These are phyloP conservation scores for Wickerhamiella siamensis DNA, from an alignment of 805 yeast species.

Conservation along the genomic window DNA sequence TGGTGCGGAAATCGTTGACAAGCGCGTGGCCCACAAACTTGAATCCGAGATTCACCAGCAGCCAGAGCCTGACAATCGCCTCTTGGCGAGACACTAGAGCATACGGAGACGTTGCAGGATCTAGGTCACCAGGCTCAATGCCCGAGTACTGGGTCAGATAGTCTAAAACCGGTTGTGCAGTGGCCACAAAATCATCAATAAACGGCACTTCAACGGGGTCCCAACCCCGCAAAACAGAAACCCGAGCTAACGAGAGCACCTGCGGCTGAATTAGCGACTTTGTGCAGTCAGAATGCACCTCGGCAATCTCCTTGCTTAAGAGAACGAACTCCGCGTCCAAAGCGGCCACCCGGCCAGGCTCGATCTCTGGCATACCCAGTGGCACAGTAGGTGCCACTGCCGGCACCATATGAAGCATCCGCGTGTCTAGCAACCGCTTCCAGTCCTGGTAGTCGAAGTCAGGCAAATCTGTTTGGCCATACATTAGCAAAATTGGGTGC, in stretches of 20 bases:
- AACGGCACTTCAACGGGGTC: slow-evolving; percentile 55
- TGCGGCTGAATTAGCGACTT: slow-evolving; percentile 62
- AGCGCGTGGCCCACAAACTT: slow-evolving; percentile 92
- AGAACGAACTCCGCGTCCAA: slow-evolving; percentile 95
- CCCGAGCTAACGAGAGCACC: slow-evolving; percentile 66
- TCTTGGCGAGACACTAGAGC: slow-evolving; percentile 67
- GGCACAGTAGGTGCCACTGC: slow-evolving; percentile 60
- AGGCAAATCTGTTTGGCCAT: slow-evolving; percentile 7
- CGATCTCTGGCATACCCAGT: slow-evolving; percentile 50
- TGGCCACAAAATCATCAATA: slow-evolving; percentile 83
- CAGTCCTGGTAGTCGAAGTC: slow-evolving; percentile 36
- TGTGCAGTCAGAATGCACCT: slow-evolving; percentile 58
- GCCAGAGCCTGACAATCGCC: slow-evolving; percentile 82
- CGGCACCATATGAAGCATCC: slow-evolving; percentile 58
- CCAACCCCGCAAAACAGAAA: slow-evolving; percentile 60
- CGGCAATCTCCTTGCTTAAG: slow-evolving; percentile 62
- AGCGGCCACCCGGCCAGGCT: slow-evolving; percentile 79
- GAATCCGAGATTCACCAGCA: slow-evolving; percentile 75
- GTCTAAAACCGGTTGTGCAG: slow-evolving; percentile 52
- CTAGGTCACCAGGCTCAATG: slow-evolving; percentile 83
- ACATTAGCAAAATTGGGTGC: slow-evolving; percentile 34
- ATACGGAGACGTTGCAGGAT: slow-evolving; percentile 47
- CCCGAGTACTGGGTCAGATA: slow-evolving; percentile 87
- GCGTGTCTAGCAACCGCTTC: slow-evolving; percentile 40
- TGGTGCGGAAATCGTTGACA: slow-evolving; percentile 80